Evolutionary conservation across 345 rosid species (phyloP), one percentile per base, ranked within the genome.

Genomic region (Heritiera fomes): DNA sequence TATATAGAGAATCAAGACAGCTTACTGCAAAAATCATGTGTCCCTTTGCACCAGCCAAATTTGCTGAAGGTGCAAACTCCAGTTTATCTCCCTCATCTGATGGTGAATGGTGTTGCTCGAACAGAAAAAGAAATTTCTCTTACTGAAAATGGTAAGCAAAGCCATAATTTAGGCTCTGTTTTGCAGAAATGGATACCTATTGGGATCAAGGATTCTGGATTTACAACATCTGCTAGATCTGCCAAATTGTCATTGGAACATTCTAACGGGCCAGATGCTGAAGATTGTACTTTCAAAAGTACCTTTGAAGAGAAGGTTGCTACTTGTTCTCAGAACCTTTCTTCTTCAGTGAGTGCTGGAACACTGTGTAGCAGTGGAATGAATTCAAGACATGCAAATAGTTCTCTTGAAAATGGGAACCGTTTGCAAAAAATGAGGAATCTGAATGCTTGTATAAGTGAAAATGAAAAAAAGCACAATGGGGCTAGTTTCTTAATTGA

Each of bases 131-230:
- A 81, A 69, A 20, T 47, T 71, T 53, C 79, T 59, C 55, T 64
- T 41, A 49, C 75, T n/a, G 89, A 86, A 73, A 50, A 43, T 41
- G 73, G 81, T 75, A 87, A 81, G 83, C 84, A 84, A 72, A 84
- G 71, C 79, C 75, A 60, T 73, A 68, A 73, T 79, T 80, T 86
- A 78, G 89, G 81, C 14, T 82, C 89, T 18, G 2, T 79, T 65
- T 14, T 78, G 58, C 87, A 79, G 87, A 87, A 87, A 77, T 87
- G 92, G 90, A 82, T 89, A 74, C 92, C 90, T 18, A 75, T 84
- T 61, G 85, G 87, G 61, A 55, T 49, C 60, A 85, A 80, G 75
- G 80, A 77, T 78, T 77, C 73, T 68, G 83, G 47, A 32, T 43
- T 32, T 28, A 63, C 80, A 52, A 71, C 60, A 70, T 63, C 77